Percentiles rank a stretch among this genome's conserved stretches.
phyloP scores from a whole-genome alignment of 345 rosid genomes.

The Xanthoceras sorbifolium region DNA sequence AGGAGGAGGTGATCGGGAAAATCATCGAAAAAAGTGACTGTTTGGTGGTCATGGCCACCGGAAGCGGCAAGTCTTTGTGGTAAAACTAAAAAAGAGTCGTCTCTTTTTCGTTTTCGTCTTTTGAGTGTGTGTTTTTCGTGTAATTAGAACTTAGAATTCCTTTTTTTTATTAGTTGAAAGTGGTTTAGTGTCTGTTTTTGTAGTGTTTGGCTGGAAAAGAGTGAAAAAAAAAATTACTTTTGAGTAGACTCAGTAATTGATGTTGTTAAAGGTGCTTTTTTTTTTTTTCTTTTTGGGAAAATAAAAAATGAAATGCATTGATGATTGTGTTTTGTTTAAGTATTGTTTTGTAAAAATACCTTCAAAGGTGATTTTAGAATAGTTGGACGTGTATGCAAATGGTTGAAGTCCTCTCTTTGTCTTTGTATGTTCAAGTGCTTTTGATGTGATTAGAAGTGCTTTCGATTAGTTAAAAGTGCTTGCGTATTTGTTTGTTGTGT shows the following conservation, averaged over 20 bases:
- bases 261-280: background rate
- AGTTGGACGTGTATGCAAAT: background rate
- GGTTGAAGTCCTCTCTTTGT: too few species aligned
- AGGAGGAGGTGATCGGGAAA: conserved; percentile 46
- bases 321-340: background rate
- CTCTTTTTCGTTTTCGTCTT: background rate
- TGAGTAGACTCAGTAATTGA: background rate
- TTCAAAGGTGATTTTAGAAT: background rate
- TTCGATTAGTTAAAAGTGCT: background rate
- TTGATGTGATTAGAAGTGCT: background rate
- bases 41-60: conserved; percentile 55
- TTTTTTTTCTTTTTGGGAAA: background rate
- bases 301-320: background rate
- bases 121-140: background rate
- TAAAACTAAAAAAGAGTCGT: background rate
- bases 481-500: background rate
- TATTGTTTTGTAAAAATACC: background rate
- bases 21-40: conserved; percentile 37
- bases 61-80: conserved; percentile 58
- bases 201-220: background rate
- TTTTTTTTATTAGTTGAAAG: background rate
- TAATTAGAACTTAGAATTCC: background rate
- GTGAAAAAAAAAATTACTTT: background rate
- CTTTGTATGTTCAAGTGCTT: background rate
- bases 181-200: too few species aligned